Conservation (phyloP, 2,329 filamentous ascomycete species). For the Nemania bipapillata region DNA sequence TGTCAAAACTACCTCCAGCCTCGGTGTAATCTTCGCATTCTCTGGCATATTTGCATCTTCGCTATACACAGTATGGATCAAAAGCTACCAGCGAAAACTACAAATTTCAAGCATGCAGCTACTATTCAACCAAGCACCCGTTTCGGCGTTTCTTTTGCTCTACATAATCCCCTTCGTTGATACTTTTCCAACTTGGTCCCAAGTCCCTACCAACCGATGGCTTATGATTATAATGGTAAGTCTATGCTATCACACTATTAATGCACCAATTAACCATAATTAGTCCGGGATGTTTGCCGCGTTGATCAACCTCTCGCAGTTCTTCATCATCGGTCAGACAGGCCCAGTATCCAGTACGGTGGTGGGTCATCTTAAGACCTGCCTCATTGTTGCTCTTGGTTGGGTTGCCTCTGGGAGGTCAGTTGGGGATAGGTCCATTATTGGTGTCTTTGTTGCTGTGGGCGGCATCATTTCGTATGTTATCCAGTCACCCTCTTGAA, state of each 20-base stretch:
- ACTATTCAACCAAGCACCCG: conserved; percentile 73
- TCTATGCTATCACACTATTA: conserved; percentile 7
- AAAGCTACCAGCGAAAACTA: conserved; percentile 71
- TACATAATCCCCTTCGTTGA: conserved; percentile 75
- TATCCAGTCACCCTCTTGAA: neutral
- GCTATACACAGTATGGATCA: conserved; percentile 76
- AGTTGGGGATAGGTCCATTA: conserved; percentile 65
- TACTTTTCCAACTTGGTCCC: conserved; percentile 67
- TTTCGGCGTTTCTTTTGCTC: conserved; percentile 70
- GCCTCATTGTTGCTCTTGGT: conserved; percentile 71
- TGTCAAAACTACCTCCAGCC: conserved; percentile 65
- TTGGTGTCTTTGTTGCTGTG: conserved; percentile 67
- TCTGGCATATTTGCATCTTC: conserved; percentile 72
- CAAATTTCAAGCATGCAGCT: conserved; percentile 76
- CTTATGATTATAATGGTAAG: conserved; percentile 68
- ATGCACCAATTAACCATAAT: conserved; percentile 40
- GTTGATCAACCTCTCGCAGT: conserved; percentile 72
- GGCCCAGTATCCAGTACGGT: conserved; percentile 73
- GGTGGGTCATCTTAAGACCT: conserved; percentile 73
- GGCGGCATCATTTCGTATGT: conserved; percentile 68
- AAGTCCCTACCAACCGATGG: conserved; percentile 64
- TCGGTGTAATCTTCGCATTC: conserved; percentile 74
- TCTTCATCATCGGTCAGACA: conserved; percentile 70
- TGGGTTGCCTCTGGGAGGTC: conserved; percentile 68
- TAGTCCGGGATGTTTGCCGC: conserved; percentile 72